These are phyloP conservation scores for Medicago lupulina DNA, from an alignment of 306 rosid genomes.

Conservation along the genomic window DNA sequence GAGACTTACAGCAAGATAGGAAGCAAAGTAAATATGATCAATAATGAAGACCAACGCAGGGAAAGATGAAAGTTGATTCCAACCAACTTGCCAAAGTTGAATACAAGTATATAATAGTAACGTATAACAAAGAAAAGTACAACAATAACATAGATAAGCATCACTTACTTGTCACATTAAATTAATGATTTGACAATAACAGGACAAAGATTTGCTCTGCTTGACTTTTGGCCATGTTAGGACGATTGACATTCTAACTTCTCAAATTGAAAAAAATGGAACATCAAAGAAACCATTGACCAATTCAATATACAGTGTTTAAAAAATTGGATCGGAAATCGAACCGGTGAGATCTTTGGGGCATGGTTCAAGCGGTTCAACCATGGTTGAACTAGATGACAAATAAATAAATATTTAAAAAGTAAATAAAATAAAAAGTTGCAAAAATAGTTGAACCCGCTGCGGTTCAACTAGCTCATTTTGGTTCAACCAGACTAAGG, in stretches of 20 bases:
- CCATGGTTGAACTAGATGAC: too few relatives aligned
- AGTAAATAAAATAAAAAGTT: too few relatives aligned
- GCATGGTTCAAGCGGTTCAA: background rate
- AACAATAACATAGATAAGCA: constrained; percentile 19
- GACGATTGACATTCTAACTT: constrained; percentile 18
- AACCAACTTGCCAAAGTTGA: constrained; percentile 31
- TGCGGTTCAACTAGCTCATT: background rate
- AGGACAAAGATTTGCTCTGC: constrained; percentile 4
- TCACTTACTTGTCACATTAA: constrained; percentile 6
- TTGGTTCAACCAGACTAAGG: background rate
- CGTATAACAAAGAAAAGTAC: background rate
- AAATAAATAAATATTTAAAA: too few relatives aligned
- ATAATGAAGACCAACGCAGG: constrained; percentile 26
- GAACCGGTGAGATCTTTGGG: background rate
- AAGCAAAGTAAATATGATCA: constrained; percentile 30
- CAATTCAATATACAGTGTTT: background rate
- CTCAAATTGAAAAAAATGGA: constrained; percentile 8
- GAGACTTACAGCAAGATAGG: constrained; percentile 25
- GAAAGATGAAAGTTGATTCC: constrained; percentile 8
- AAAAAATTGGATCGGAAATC: background rate
- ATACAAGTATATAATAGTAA: background rate
- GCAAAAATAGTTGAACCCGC: background rate
- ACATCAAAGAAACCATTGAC: constrained; percentile 1
- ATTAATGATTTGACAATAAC: constrained; percentile 26
- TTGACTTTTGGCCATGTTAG: background rate